phyloP scores from a whole-genome alignment of 2,329 filamentous ascomycete genomes.

The Aspergillus proliferans region DNA sequence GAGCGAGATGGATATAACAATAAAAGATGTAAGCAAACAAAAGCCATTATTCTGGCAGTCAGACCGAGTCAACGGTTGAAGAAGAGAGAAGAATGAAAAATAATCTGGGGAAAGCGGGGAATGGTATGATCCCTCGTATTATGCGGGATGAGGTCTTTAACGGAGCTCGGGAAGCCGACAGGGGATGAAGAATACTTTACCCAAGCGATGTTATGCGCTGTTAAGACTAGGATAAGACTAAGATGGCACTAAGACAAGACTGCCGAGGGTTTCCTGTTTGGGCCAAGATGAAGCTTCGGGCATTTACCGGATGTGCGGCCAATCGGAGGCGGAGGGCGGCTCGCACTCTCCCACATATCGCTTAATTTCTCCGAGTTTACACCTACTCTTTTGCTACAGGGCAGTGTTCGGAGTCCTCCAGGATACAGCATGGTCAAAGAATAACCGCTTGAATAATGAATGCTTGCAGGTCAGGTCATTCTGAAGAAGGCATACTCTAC shows the following conservation, averaged over 20 bases:
- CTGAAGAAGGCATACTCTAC: too few relatives aligned
- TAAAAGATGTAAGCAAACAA: not conserved
- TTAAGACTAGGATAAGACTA: too few relatives aligned
- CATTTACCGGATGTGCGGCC: conserved; percentile 23
- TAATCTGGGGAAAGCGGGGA: not conserved
- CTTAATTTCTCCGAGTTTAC: not conserved
- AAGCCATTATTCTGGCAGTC: too few relatives aligned
- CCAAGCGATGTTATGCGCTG: too few relatives aligned
- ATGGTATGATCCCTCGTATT: not conserved
- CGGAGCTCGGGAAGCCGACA: not conserved
- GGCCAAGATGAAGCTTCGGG: conserved; percentile 11
- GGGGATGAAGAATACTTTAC: not conserved
- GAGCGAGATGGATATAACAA: not conserved
- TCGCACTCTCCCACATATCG: not conserved
- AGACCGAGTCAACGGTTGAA: too few relatives aligned
- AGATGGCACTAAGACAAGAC: too few relatives aligned
- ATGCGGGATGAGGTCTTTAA: not conserved
- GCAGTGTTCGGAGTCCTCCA: too few relatives aligned
- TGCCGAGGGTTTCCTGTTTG: not conserved
- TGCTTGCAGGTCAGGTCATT: too few relatives aligned
- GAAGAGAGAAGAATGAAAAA: too few relatives aligned
- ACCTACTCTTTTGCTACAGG: not conserved
- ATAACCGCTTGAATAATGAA: too few relatives aligned
- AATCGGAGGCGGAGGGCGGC: conserved; percentile 12
- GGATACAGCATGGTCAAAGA: too few relatives aligned